These are phyloP conservation scores for Emmonsia crescens DNA, from an alignment of 2,329 filamentous ascomycete species.

Conservation along the genomic window DNA sequence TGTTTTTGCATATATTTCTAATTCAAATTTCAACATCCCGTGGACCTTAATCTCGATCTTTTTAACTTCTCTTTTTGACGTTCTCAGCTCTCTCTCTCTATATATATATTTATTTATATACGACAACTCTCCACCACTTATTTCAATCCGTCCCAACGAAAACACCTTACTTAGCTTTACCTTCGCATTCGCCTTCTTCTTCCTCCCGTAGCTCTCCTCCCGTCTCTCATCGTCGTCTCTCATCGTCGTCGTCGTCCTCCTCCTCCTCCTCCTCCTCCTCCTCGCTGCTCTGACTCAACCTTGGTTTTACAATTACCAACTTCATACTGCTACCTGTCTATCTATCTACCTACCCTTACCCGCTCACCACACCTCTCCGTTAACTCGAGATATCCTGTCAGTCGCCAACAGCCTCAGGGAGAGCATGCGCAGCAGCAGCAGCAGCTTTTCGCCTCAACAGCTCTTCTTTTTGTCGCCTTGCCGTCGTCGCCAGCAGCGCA, in stretches of 20 bases:
- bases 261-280: constrained; percentile 6
- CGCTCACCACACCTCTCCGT: not conserved
- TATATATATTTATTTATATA: not conserved
- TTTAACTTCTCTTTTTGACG: too few species aligned
- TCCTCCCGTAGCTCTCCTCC: not conserved
- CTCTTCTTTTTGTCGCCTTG: constrained; percentile 3
- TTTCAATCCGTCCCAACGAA: not conserved
- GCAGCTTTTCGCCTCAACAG: not conserved
- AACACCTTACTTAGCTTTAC: too few species aligned
- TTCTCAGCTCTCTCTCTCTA: too few species aligned
- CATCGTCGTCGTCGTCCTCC: too few species aligned
- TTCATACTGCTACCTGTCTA: constrained; percentile 7
- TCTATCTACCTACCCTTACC: not conserved
- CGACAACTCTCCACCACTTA: not conserved
- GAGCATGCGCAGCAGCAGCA: constrained; percentile 1
- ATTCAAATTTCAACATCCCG: too few species aligned
- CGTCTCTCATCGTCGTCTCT: too few species aligned
- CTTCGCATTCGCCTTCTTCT: not conserved
- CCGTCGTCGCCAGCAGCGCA: not conserved
- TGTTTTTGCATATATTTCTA: too few species aligned
- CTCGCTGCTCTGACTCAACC: too few species aligned
- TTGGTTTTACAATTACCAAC: constrained; percentile 14
- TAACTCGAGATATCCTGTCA: not conserved
- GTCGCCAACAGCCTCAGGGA: not conserved
- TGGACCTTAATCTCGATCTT: too few species aligned